Percentiles rank a stretch among this genome's conserved stretches.
Evolutionary conservation across 129 eudicot genomes (phyloP).

Genomic region (Tagetes patula): DNA sequence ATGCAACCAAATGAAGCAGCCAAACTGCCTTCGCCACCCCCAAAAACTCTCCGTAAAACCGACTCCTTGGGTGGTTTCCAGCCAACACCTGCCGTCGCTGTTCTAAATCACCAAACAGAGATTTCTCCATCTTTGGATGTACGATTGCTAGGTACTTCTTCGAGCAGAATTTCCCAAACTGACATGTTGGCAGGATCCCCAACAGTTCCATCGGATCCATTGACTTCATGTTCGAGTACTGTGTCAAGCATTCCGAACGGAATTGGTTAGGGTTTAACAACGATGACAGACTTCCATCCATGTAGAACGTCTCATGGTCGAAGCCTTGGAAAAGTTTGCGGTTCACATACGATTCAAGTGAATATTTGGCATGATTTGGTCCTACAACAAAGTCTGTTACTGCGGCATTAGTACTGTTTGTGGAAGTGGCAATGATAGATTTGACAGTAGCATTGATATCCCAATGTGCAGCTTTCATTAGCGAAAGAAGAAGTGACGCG

Average conservation of each 20-base stretch:
- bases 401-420: constrained; percentile 19
- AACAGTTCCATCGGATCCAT: constrained; percentile 86
- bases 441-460: constrained; percentile 86
- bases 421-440: constrained; percentile 58
- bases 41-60: constrained; percentile 75
- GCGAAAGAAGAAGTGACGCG: constrained; percentile 72
- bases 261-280: constrained; percentile 66
- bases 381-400: constrained; percentile 43
- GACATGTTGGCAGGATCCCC: constrained; percentile 68
- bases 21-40: constrained; percentile 81
- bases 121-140: constrained; percentile 98
- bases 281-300: constrained; percentile 77
- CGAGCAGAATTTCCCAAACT: constrained; percentile 77
- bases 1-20: constrained; percentile 87
- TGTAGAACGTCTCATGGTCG: constrained; percentile 89
- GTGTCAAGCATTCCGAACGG: constrained; percentile 78
- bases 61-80: constrained; percentile 84
- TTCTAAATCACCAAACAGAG: constrained; percentile 83
- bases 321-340: constrained; percentile 87
- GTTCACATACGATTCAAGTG: constrained; percentile 77
- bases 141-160: constrained; percentile 75
- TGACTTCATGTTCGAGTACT: constrained; percentile 85
- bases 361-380: constrained; percentile 65
- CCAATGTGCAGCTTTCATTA: constrained; percentile 95
- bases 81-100: constrained; percentile 77